Evolutionary conservation across 495 filamentous ascomycete species (phyloP).

Genomic region (Penicillium coprophilum): DNA sequence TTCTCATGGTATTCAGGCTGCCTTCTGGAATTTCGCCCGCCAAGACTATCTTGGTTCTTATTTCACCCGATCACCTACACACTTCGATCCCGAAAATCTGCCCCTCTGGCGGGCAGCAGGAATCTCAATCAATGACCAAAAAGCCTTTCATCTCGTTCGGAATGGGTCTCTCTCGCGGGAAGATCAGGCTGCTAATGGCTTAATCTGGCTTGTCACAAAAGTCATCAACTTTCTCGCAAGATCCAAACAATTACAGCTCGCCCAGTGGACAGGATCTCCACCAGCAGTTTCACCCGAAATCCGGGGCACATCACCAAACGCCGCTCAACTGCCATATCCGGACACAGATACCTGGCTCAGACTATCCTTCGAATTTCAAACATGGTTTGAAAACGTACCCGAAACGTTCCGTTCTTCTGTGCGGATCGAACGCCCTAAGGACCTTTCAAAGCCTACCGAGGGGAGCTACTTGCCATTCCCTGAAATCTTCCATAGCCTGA

Average conservation of each 20-base stretch:
- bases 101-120: conserved; percentile 40
- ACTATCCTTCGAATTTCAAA: conserved; percentile 40
- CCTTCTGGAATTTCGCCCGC: conserved; percentile 45
- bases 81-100: conserved; percentile 33
- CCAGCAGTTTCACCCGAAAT: conserved; percentile 14
- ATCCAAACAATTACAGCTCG: conserved; percentile 37
- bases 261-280: conserved; percentile 34
- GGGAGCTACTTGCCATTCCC: conserved; percentile 36
- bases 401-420: conserved; percentile 45
- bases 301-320: conserved; percentile 5
- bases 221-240: conserved; percentile 42
- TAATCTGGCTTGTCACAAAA: conserved; percentile 40
- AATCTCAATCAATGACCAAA: conserved; percentile 33
- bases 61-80: conserved; percentile 34
- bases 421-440: conserved; percentile 37
- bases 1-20: conserved; percentile 35
- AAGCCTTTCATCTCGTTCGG: conserved; percentile 19
- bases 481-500: conserved; percentile 36
- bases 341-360: conserved; percentile 39
- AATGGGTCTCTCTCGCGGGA: conserved; percentile 23
- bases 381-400: conserved; percentile 44
- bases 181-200: conserved; percentile 37
- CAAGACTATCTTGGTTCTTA: conserved; percentile 44
- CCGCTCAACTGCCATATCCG: conserved; percentile 15
- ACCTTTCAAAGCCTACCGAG: conserved; percentile 27